These are phyloP conservation scores for Nakazawaea ernobii DNA, from an alignment of 805 yeast species.

Conservation along the genomic window DNA sequence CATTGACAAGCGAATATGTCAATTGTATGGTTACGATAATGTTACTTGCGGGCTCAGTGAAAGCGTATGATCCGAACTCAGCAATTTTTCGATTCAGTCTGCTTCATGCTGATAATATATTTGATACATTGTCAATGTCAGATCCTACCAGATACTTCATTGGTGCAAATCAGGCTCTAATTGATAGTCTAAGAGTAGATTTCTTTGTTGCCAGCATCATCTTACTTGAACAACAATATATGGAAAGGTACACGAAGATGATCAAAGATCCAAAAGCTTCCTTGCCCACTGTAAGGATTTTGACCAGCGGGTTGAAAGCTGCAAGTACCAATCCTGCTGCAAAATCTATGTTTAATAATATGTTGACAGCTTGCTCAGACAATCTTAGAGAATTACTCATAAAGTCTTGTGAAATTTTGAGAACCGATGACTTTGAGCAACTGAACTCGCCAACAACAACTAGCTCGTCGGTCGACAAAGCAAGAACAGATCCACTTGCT, in stretches of 20 bases:
- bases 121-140: slow-evolving; percentile 5
- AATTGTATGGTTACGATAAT: slow-evolving; percentile 10
- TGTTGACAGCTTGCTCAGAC: background rate
- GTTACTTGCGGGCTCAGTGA: slow-evolving; percentile 8
- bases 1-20: background rate
- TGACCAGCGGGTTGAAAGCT: slow-evolving; percentile 9
- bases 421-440: background rate
- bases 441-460: slow-evolving; percentile 13
- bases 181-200: slow-evolving; percentile 19
- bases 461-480: slow-evolving; percentile 13
- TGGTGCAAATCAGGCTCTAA: slow-evolving; percentile 13
- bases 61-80: slow-evolving; percentile 5
- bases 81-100: slow-evolving; percentile 4
- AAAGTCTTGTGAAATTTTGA: slow-evolving; percentile 8
- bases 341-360: background rate
- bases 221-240: slow-evolving; percentile 12
- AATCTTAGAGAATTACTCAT: background rate
- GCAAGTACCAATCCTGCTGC: slow-evolving; percentile 9
- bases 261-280: slow-evolving; percentile 4
- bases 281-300: slow-evolving; percentile 10
- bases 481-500: background rate
- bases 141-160: slow-evolving; percentile 15
- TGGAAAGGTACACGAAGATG: background rate
- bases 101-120: slow-evolving; percentile 6
- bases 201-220: slow-evolving; percentile 19